Base-by-base conservation (phyloP, 192 early-diverging fungal genomes). In the Backusella tarrabulga region DNA sequence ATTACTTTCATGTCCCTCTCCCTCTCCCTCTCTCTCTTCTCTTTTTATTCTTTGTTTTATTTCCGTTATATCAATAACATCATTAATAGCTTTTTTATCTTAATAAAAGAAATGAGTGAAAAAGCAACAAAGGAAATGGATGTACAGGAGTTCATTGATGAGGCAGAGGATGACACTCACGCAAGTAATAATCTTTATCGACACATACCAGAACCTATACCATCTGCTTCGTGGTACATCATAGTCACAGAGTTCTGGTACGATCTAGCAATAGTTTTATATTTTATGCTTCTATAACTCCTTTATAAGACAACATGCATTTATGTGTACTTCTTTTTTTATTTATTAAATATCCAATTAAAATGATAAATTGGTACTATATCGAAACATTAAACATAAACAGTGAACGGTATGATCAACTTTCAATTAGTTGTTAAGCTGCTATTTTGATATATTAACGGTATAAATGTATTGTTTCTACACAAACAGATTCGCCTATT, bases 191-290 rank as follows among this genome's bases (percentile, higher is more conserved):
- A 23, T 38, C 38, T 11, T 17, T 50, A 72, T 72, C 86, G 85
- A 41, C 86, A 74, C 34, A 86, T 90, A 41, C 79, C 80, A 26
- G 87, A 90, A 80, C 38, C 71, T 4, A 74, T 91, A 29, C 90
- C 90, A 2, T n/a, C 77, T 68, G 75, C 79, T 41, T 86, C 90
- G 0, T 82, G 85, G 76, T 89, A 90, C 66, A 84, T 91, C 7
- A 73, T 91, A 36, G 56, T 87, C 54, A 90, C 83, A 38, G 90
- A 91, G 82, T 85, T 91, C n/a, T 85, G 85, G 79, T 88, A 91
- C 76, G 84, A 29, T 32, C 7, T 19, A 34, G 17, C 1, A 6
- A 6, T 21, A 50, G 14, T 19, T 5, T 54, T 63, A 12, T 23
- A 63, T 29, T 11, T 12, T 63, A 29, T 63, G 11, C 8, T 63